phyloP scores from a whole-genome alignment of 192 early-diverging fungal genomes.

The Coemansia sp. region DNA sequence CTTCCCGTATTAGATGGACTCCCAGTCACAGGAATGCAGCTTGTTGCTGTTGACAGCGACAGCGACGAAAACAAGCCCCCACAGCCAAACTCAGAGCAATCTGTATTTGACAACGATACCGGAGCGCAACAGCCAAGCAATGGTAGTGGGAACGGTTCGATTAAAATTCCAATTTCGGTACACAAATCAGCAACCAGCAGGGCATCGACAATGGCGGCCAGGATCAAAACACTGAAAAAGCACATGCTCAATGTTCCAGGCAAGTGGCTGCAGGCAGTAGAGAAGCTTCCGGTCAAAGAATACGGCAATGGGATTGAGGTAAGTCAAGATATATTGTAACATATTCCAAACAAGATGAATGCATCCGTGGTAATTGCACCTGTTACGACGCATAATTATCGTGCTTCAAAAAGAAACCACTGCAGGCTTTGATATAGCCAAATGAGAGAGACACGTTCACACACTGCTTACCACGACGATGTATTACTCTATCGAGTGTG shows the following conservation, averaged over 20 bases:
- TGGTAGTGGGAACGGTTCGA: constrained; percentile 10
- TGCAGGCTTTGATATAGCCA: too few species aligned
- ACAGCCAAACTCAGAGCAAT: neutral
- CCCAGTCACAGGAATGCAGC: constrained; percentile 35
- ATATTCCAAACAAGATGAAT: too few species aligned
- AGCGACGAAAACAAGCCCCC: constrained; percentile 2
- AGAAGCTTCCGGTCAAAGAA: constrained; percentile 47
- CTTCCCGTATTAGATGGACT: constrained; percentile 26
- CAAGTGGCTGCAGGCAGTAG: constrained; percentile 47
- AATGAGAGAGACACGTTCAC: neutral
- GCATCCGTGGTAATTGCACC: too few species aligned
- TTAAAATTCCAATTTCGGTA: constrained; percentile 40
- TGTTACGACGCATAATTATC: too few species aligned
- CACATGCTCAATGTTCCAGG: constrained; percentile 47
- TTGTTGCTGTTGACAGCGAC: constrained; percentile 6
- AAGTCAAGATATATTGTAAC: constrained; percentile 8
- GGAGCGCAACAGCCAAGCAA: constrained; percentile 2
- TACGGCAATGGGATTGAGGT: constrained; percentile 55
- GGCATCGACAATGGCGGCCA: constrained; percentile 42
- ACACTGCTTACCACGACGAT: neutral
- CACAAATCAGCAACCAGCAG: constrained; percentile 35
- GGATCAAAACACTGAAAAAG: constrained; percentile 37
- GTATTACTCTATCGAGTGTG: neutral
- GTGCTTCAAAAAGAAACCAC: too few species aligned
- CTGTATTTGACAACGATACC: neutral